Evolutionary conservation across 2,329 filamentous ascomycete genomes (phyloP).

Genomic region (Fusarium sororula): DNA sequence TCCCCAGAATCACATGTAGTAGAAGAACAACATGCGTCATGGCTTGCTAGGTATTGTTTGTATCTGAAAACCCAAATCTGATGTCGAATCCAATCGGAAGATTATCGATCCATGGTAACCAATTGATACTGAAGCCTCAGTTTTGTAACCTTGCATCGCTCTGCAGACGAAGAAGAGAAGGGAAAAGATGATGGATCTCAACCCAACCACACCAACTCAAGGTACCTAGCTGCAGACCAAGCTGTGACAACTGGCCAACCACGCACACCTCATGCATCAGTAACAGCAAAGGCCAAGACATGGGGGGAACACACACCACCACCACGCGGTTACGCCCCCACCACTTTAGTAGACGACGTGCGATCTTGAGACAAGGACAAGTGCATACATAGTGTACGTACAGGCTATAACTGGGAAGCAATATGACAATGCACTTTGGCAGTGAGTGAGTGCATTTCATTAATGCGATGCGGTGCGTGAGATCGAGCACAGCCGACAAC

Average conservation of each 20-base stretch:
- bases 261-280: constrained; percentile 14
- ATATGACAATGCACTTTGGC: constrained; percentile 16
- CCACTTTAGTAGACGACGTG: constrained; percentile 23
- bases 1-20: constrained; percentile 4
- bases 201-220: constrained; percentile 31
- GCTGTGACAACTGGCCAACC: constrained; percentile 31
- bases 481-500: constrained; percentile 30
- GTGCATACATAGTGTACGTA: background rate
- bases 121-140: constrained; percentile 28
- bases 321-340: constrained; percentile 15
- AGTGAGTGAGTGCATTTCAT: constrained; percentile 4
- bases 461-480: constrained; percentile 21
- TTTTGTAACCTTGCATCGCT: background rate
- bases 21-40: constrained; percentile 16
- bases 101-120: constrained; percentile 25
- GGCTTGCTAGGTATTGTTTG: background rate
- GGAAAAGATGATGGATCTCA: constrained; percentile 9
- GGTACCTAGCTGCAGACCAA: constrained; percentile 9
- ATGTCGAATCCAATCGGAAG: constrained; percentile 27
- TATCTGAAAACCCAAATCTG: constrained; percentile 1
- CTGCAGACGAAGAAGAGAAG: background rate
- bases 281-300: constrained; percentile 11
- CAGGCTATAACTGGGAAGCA: constrained; percentile 18
- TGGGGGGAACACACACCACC: constrained; percentile 5
- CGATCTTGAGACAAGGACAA: constrained; percentile 18